Base-by-base conservation (phyloP, 2,329 filamentous ascomycete genomes). In the Didymella segeticola region DNA sequence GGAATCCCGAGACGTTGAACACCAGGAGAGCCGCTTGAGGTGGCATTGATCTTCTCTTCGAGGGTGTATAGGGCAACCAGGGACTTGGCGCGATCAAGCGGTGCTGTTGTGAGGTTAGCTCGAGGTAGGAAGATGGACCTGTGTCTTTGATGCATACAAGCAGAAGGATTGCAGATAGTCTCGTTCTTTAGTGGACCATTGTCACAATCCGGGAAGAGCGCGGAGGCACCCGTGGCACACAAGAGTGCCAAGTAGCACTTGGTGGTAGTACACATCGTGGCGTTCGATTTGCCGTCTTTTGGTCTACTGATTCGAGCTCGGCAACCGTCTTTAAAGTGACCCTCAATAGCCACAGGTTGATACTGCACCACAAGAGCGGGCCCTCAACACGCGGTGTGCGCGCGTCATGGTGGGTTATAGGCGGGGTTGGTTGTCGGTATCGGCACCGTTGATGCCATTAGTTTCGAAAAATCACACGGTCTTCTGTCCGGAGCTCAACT, bases 1-100 rank as follows among this genome's bases (percentile, higher is more conserved):
- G 82, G 81, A 0, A 88, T 72, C 2, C 85, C 84, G 0, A 89
- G 77, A 25, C 84, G 76, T 1, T 81, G 38, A 20, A 68, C 67
- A n/a, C 69, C 68, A 5, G 62, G 78, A 5, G 76, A 75, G 6
- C 72, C 76, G 49, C 76, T 80, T 12, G 77, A 78, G 0, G 80
- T 83, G 57, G 79, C 77, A 51, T 83, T 83, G 51, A 86, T 78
- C 58, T 85, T 83, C 66, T 70, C 64, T 43, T 65, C 62, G 2
- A 70, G 57, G 1, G 61, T 66, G 37, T 68, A 72, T 0, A 70
- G 62, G 19, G 63, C 57, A 19, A 68, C 60, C 0, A 70, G 52
- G 20, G 61, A 62, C 25, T 47, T 66, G n/a, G 66, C 67, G 36
- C 68, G 56, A 10, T 65, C 67, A 8, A 61, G 26, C 4, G 63